Evolutionary conservation across 2,329 filamentous ascomycete genomes (phyloP).

Genomic region (Fusarium sp.): DNA sequence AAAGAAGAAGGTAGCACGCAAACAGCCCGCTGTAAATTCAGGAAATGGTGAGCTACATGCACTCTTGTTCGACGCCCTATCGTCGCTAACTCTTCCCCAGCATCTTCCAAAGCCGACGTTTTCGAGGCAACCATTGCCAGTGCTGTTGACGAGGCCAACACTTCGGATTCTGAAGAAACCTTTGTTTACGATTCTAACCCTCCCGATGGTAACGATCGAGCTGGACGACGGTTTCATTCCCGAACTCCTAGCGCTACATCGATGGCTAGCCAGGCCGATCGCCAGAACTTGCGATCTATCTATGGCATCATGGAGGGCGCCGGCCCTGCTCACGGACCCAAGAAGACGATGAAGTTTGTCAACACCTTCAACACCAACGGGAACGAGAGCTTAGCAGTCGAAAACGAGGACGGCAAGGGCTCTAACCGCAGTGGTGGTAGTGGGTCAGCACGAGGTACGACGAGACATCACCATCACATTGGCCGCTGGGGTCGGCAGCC

Average conservation of each 20-base stretch:
- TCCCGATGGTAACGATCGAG: conserved; percentile 73
- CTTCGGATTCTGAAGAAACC: conserved; percentile 97
- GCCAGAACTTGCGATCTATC: conserved; percentile 73
- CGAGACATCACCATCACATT: conserved; percentile 81
- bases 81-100: conserved; percentile 33
- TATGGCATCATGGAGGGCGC: conserved; percentile 76
- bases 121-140: conserved; percentile 98
- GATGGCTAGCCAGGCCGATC: conserved; percentile 78
- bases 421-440: conserved; percentile 69
- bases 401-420: conserved; percentile 77
- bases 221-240: conserved; percentile 86
- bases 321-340: conserved; percentile 62
- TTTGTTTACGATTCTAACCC: conserved; percentile 99
- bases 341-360: conserved; percentile 97
- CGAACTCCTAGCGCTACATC: conserved; percentile 95
- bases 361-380: conserved; percentile 79
- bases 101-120: conserved; percentile 88
- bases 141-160: conserved; percentile 95
- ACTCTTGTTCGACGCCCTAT: conserved; percentile 28
- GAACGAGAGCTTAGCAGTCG: conserved; percentile 66
- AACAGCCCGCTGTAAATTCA: conserved; percentile 78
- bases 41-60: conserved; percentile 72
- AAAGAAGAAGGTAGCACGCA: conserved; percentile 84
- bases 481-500: conserved; percentile 82
- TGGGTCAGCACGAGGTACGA: conserved; percentile 75